Base-by-base conservation (phyloP, 768 basidiomycete genomes). In the Omphalotus guepiniiformis region DNA sequence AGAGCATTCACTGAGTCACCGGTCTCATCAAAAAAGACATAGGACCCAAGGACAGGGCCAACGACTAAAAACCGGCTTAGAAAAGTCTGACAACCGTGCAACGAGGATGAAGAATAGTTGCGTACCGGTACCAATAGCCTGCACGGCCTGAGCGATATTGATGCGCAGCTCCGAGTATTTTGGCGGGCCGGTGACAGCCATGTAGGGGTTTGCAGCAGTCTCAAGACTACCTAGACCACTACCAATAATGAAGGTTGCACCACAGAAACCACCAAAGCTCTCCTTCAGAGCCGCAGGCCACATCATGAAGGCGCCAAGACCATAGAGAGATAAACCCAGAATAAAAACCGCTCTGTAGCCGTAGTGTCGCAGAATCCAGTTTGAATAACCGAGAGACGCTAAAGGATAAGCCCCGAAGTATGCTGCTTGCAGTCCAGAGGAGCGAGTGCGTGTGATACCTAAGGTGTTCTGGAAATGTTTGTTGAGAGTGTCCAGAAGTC, bases 181-280 rank as follows among this genome's bases (percentile, higher is more conserved):
- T 4, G 65, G 65, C 9, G 65, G 65, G n/a, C 65, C 65, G 2
- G 64, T 65, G 18, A 65, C 64, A 16, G 65, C 65, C 65, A 67
- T 67, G 46, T 65, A 67, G 1, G 65, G 65, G 42, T 67, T 67
- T 23, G 64, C 64, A 21, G 62, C 65, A 2, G 63, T 63, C 43
- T 67, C 65, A 8, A 67, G 51, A 21, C 59, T 58, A 2, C 65
- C 65, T 6, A 67, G 53, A 1, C 65, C 65, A 45, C 63, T 64
- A 3, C 64, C 65, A 30, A 67, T 67, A 27, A 67, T 56, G 48
- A 67, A 67, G 2, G 65, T 67, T 4, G 65, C 65, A 11, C 64
- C 65, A 25, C 65, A 67, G 47, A 67, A 67, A 9, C 65, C 65
- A 12, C 65, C 65, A 42, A 67, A 67, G 6, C 62, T 63, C 30